Evolutionary conservation across 2,329 filamentous ascomycete genomes (phyloP), one percentile per base, ranked within the genome.

Genomic region (Xylaria sp.): DNA sequence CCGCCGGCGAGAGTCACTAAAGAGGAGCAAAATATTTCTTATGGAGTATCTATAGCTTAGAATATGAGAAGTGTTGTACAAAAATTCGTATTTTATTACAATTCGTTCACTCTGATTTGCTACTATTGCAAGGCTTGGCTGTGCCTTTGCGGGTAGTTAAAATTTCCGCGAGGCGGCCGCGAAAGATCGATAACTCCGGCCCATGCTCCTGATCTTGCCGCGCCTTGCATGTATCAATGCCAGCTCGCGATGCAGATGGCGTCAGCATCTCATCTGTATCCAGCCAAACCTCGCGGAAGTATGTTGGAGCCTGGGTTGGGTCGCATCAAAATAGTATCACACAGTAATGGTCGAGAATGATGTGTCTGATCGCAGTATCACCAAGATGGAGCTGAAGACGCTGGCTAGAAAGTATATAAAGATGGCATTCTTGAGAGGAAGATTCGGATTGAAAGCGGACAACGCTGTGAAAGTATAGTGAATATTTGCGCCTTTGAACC

Each of bases 161-260:
- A n/a, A 25, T 59, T 58, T 52, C 59, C 65, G 65, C 37, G 18
- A 13, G 20, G 52, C 59, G 65, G 54, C 46, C 65, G 59, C 5
- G 46, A 59, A 41, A 10, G 6, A n/a, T 8, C 46, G 20, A 55
- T 68, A 67, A 48, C 60, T 64, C 65, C 65, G 65, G 39, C 50
- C 50, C 12, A 23, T 7, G 28, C 25, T 67, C 15, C 23, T 50
- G 15, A 48, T 12, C 20, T 55, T 9, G 39, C 31, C 37, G 23
- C 23, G 7, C 50, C 31, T 28, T 44, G 23, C n/a, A 59, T 25
- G 31, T 54, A 59, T 52, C 25, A 31, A 41, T 55, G 37, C 15
- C 1, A 20, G 1, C 39, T 25, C 48, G 46, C 12, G 50, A 25
- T 20, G 18, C 20, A 50, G 7, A 31, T 50, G 28, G 15, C 25